Evolutionary conservation across 2,329 filamentous ascomycete genomes (phyloP).

Genomic region (Magnaporthales sp.): DNA sequence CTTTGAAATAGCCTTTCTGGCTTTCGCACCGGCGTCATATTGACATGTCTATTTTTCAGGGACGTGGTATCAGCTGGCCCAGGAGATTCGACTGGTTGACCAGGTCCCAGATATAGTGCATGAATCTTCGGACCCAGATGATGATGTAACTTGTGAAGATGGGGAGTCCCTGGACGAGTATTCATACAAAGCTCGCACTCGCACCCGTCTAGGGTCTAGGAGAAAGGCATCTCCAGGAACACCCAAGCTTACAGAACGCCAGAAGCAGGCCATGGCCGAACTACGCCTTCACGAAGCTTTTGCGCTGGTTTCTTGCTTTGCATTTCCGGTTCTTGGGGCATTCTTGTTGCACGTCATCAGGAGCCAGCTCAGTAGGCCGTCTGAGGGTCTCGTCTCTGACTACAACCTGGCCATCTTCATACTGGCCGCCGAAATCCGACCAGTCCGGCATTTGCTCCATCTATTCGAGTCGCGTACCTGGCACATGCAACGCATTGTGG

Average conservation of each 20-base stretch:
- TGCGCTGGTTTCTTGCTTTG: constrained; percentile 70
- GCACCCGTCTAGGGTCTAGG: constrained; percentile 9
- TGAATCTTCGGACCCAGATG: background rate
- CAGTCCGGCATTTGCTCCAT: constrained; percentile 71
- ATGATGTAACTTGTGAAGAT: background rate
- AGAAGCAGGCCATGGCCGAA: constrained; percentile 42
- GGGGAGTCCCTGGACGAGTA: background rate
- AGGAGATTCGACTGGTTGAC: constrained; percentile 48
- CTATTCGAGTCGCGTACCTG: constrained; percentile 72
- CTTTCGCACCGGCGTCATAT: background rate
- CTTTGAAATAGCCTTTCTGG: background rate
- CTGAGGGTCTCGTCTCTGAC: constrained; percentile 81
- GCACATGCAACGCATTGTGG: constrained; percentile 68
- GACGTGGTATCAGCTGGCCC: constrained; percentile 68
- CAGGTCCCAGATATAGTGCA: constrained; percentile 19
- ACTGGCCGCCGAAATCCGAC: constrained; percentile 76
- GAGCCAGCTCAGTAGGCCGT: constrained; percentile 69
- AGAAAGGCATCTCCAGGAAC: background rate
- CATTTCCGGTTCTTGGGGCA: constrained; percentile 69
- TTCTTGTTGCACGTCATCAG: constrained; percentile 78
- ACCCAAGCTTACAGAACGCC: constrained; percentile 3
- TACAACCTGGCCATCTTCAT: constrained; percentile 91
- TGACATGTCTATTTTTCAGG: constrained; percentile 24
- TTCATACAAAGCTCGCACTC: constrained; percentile 14
- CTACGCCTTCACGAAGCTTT: constrained; percentile 67